Base-by-base conservation (phyloP, 768 basidiomycete genomes). In the Leccinum barrowsii region DNA sequence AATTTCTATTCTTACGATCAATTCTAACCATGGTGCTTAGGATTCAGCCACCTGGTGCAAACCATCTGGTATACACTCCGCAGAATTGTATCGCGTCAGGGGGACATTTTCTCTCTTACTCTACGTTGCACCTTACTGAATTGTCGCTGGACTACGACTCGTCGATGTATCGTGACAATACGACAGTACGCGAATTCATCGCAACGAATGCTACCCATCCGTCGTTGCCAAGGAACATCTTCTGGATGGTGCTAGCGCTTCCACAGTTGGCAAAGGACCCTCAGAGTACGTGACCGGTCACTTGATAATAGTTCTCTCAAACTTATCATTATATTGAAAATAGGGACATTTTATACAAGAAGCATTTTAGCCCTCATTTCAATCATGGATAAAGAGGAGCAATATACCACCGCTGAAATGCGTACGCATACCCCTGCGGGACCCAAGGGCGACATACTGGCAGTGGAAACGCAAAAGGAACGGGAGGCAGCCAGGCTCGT, bases 241-340 rank as follows among this genome's bases (percentile, higher is more conserved):
- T 47, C 11, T 59, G 54, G 53, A 59, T 59, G 58, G 12, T 55
- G 0, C 7, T 58, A 2, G 57, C 15, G 0, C 52, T 58, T 24
- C 55, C 55, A 4, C 7, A 10, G 30, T 30, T 30, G 2, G 30
- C 30, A 30, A 1, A 30, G 10, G 30, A 30, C 8, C 10, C 30
- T 7, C 1, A 10, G 10, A 30, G 30, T 30, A 24, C 2, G 24
- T 24, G 24, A 24, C 4, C 24, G 2, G 24, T 24, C 24, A 24
- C 24, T 24, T 24, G 21, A 24, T 24, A 21, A 24, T 24, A 24
- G 24, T 24, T 24, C 21, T 21, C 21, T 24, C 24, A 24, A 26
- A 26, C 26, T 7, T 5, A 26, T 26, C 5, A 26, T 26, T 7
- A 26, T 26, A 26, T 30, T 30, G 1, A 3, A 30, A 30, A 30